These are phyloP conservation scores for Rhizopogon sp. DNA, from an alignment of 768 basidiomycete species.

Conservation along the genomic window DNA sequence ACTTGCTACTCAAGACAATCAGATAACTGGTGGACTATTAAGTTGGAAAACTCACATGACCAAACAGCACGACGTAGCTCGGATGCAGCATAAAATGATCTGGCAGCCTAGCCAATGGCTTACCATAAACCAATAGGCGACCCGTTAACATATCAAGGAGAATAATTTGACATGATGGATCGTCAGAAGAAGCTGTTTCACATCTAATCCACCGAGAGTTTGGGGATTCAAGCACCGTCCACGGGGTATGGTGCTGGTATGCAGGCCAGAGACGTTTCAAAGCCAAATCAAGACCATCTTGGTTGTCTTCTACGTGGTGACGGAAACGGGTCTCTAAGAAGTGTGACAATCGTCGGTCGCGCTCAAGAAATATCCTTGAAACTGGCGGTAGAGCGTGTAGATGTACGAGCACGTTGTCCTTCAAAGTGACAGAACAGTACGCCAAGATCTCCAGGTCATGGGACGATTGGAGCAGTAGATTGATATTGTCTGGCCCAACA, in stretches of 20 bases:
- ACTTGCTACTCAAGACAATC: slow-evolving; percentile 12
- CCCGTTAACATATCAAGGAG: slow-evolving; percentile 38
- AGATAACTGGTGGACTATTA: not conserved
- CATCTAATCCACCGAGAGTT: slow-evolving; percentile 26
- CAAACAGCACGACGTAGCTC: slow-evolving; percentile 31
- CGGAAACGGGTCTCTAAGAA: slow-evolving; percentile 18
- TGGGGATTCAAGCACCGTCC: slow-evolving; percentile 14
- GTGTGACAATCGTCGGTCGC: slow-evolving; percentile 28
- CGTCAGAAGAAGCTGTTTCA: slow-evolving; percentile 9
- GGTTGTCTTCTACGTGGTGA: slow-evolving; percentile 6
- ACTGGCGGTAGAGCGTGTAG: not conserved
- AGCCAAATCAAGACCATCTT: slow-evolving; percentile 25
- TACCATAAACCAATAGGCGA: slow-evolving; percentile 36
- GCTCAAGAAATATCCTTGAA: slow-evolving; percentile 20
- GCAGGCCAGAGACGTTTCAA: slow-evolving; percentile 25
- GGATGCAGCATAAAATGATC: slow-evolving; percentile 24
- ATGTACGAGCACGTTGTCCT: slow-evolving; percentile 23
- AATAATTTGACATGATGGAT: slow-evolving; percentile 22
- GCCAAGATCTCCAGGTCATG: slow-evolving; percentile 25
- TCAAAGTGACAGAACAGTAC: slow-evolving; percentile 27
- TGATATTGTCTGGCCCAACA: not conserved
- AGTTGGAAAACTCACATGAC: slow-evolving; percentile 21
- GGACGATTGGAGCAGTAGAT: slow-evolving; percentile 12
- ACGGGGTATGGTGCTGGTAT: slow-evolving; percentile 16
- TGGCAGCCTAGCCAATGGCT: slow-evolving; percentile 34